Base-by-base conservation (phyloP, 2,329 filamentous ascomycete genomes). In the Ceratocystis diversiconidia region DNA sequence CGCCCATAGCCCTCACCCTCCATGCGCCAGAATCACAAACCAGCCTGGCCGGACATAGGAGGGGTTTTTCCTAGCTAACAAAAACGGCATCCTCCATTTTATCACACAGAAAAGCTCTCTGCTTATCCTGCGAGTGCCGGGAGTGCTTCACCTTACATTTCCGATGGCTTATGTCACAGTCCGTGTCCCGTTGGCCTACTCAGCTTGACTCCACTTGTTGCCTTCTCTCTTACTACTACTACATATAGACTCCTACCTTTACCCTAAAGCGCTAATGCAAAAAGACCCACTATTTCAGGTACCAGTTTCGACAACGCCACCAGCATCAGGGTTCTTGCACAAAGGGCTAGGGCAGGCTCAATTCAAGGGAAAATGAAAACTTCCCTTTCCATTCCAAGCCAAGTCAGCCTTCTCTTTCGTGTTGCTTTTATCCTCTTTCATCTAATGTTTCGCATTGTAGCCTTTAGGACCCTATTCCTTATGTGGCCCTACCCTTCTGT, bases 231-330 rank as follows among this genome's bases (percentile, higher is more conserved):
- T 36, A 12, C 8, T 36, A 36, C 32, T 12, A 3, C 36, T 3
- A 41, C 36, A 41, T 41, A 41, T 41, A 41, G 36, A 41, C 25
- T 41, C 36, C 32, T 59, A 6, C n/a, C 32, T 28, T 59, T 7
- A 32, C 32, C 55, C n/a, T 32, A 59, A 28, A n/a, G 55, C 55
- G 55, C 55, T 59, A 59, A 59, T 59, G 55, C 55, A 59, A 19
- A n/a, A 25, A 30, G 55, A 15, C 22, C 55, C 55, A 32, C 55
- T 59, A 7, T 59, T 59, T 59, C 55, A 59, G 55, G 55, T 59
- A 59, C 55, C 28, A 59, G 17, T 17, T 59, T 32, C 55, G 2
- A 32, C 12, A 36, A 59, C 8, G 55, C 17, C 55, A 15, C 15
- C 12, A 36, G 32, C n/a, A 30, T 17, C 55, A 59, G 55, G 55